A percentile compares a stretch with the other conserved stretches of the same genome.
phyloP scores from a whole-genome alignment of 345 rosid genomes.

The Balakata baccata region DNA sequence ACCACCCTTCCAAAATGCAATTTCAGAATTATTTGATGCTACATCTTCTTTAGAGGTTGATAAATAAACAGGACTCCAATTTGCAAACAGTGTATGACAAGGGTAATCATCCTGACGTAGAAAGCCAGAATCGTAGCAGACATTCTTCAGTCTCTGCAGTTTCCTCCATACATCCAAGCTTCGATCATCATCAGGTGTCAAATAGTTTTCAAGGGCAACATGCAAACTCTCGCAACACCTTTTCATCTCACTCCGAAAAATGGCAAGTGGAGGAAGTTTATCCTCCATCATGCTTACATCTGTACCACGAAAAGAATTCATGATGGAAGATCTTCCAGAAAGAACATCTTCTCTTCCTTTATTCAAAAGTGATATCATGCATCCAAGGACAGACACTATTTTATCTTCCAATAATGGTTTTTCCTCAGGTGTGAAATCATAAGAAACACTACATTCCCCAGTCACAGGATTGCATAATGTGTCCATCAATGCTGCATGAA shows the following conservation, averaged over 20 bases:
- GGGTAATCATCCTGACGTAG: constrained; percentile 68
- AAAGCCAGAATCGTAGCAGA: constrained; percentile 85
- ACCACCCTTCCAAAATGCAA: constrained; percentile 91
- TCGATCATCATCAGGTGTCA: constrained; percentile 68
- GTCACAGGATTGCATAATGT: constrained; percentile 91
- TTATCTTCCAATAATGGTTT: constrained; percentile 85
- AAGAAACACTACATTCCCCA: constrained; percentile 77
- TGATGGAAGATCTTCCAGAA: constrained; percentile 70
- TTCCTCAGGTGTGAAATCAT: constrained; percentile 73
- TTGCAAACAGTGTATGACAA: constrained; percentile 66
- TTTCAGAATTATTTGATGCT: constrained; percentile 46
- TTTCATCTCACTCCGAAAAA: constrained; percentile 91
- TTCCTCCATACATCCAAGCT: constrained; percentile 79
- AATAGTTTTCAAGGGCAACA: constrained; percentile 77
- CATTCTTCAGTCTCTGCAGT: constrained; percentile 85
- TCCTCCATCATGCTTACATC: constrained; percentile 61
- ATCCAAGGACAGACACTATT: constrained; percentile 87
- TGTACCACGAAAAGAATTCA: constrained; percentile 41
- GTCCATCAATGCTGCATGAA: constrained; percentile 86
- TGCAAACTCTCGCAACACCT: constrained; percentile 94
- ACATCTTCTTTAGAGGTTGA: constrained; percentile 53
- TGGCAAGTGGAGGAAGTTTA: constrained; percentile 82
- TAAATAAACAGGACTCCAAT: constrained; percentile 73
- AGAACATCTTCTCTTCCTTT: constrained; percentile 90
- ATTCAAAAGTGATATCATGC: constrained; percentile 76